Percentiles rank a stretch among this genome's conserved stretches.
These are phyloP conservation scores for Pseudonitzschia delicatissima DNA, from an alignment of 108 stramenopile species.

Conservation along the genomic window DNA sequence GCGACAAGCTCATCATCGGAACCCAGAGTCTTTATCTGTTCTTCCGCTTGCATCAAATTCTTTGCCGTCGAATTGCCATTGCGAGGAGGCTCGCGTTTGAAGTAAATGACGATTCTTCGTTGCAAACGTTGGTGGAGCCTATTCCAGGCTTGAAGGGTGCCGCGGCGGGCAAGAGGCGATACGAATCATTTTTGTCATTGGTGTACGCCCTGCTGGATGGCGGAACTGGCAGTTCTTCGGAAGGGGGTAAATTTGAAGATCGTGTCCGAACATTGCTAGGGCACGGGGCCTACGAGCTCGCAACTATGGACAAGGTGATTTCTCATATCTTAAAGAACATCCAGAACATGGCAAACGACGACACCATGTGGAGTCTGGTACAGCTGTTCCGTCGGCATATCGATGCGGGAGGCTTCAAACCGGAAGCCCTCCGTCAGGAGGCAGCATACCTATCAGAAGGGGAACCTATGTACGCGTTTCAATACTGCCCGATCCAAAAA, in stretches of 20 bases:
- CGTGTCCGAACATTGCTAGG: slow-evolving; percentile 78
- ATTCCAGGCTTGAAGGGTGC: slow-evolving; percentile 48
- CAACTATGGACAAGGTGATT: slow-evolving; percentile 90
- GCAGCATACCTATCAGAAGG: slow-evolving; percentile 82
- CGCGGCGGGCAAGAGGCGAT: slow-evolving; percentile 55
- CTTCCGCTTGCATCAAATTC: slow-evolving; percentile 81
- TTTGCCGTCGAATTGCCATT: slow-evolving; percentile 68
- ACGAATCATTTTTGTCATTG: slow-evolving; percentile 73
- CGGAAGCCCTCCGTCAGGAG: slow-evolving; percentile 83
- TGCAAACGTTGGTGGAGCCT: slow-evolving; percentile 73
- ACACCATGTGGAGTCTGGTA: slow-evolving; percentile 76
- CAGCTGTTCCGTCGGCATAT: slow-evolving; percentile 78
- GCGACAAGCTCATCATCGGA: slow-evolving; percentile 75
- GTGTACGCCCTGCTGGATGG: slow-evolving; percentile 74
- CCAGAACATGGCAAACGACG: slow-evolving; percentile 80
- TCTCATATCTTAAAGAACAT: slow-evolving; percentile 83
- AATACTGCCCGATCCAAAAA: slow-evolving; percentile 60
- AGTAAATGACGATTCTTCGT: slow-evolving; percentile 52
- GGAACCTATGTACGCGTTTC: slow-evolving; percentile 87
- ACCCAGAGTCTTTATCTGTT: slow-evolving; percentile 87
- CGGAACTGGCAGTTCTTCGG: slow-evolving; percentile 38
- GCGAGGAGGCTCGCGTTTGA: slow-evolving; percentile 67
- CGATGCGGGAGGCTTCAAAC: slow-evolving; percentile 70
- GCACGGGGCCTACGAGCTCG: slow-evolving; percentile 81
- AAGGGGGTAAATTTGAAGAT: slow-evolving; percentile 80